Evolutionary conservation across 805 yeast genomes (phyloP).

Genomic region (Metschnikowia baotianmanensis): DNA sequence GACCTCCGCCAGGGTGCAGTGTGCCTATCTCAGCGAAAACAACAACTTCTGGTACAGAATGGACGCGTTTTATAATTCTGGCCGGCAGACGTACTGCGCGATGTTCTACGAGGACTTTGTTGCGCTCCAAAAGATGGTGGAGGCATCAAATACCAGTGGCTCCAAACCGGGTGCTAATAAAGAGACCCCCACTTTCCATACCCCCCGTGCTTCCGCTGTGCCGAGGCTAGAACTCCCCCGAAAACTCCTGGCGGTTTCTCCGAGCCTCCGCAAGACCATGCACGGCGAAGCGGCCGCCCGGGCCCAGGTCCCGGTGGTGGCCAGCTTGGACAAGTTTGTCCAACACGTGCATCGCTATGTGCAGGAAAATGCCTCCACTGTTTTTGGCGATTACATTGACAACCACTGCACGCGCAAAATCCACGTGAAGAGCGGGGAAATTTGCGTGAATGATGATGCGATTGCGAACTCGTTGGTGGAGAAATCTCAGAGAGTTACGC

Average conservation of each 20-base stretch:
- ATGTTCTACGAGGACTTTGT: conserved; percentile 39
- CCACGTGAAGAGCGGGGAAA: conserved; percentile 3
- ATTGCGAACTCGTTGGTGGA: conserved; percentile 6
- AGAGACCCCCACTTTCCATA: background rate
- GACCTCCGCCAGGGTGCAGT: conserved; percentile 23
- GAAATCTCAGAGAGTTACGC: background rate
- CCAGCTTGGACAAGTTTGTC: conserved; percentile 10
- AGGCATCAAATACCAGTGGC: too few species aligned
- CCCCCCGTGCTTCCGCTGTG: background rate
- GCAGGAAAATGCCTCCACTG: background rate
- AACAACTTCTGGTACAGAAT: conserved; percentile 35
- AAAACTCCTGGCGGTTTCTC: conserved; percentile 1
- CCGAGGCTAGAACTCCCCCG: background rate
- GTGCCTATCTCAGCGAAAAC: conserved; percentile 26
- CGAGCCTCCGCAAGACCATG: background rate
- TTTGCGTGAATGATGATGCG: conserved; percentile 3
- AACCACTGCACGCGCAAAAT: conserved; percentile 8
- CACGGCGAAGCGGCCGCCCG: conserved; percentile 8
- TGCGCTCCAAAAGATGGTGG: conserved; percentile 27
- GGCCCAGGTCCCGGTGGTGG: conserved; percentile 5
- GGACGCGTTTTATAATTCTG: conserved; percentile 22
- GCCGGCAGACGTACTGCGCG: conserved; percentile 23
- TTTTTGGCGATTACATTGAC: conserved; percentile 7
- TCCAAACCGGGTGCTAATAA: too few species aligned
- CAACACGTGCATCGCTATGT: background rate